Percentiles rank a stretch among this genome's conserved stretches.
These are phyloP conservation scores for Podila epicladia DNA, from an alignment of 192 early-diverging fungal genomes.

Conservation along the genomic window DNA sequence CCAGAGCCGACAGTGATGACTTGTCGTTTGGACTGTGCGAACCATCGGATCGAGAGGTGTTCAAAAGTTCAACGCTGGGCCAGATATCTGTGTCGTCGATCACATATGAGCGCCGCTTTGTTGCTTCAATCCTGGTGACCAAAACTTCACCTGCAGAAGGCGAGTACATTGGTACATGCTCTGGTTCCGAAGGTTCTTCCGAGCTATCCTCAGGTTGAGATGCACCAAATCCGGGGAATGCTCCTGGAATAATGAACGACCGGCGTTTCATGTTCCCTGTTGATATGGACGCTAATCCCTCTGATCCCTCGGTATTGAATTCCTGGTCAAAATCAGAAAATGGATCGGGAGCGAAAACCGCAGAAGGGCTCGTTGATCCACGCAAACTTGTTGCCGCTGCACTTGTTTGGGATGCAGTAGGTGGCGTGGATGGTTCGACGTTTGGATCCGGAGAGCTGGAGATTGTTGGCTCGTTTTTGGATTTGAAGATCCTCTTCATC, in stretches of 20 bases:
- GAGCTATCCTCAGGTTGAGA: neutral
- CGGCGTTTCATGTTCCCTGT: conserved; percentile 32
- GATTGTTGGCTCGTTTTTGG: conserved; percentile 17
- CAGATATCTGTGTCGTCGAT: neutral
- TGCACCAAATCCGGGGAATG: conserved; percentile 25
- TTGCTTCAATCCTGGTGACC: neutral
- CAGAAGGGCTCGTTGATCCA: conserved; percentile 6
- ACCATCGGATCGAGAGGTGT: too few species aligned
- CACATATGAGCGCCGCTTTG: conserved; percentile 1
- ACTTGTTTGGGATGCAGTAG: neutral
- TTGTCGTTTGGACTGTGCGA: conserved; percentile 5
- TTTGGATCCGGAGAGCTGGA: neutral
- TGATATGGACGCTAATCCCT: neutral
- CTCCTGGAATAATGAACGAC: conserved; percentile 36
- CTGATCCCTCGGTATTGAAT: neutral
- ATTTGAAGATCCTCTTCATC: conserved; percentile 50
- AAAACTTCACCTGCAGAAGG: conserved; percentile 24
- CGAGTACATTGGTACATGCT: conserved; percentile 40
- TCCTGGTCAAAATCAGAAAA: conserved; percentile 39
- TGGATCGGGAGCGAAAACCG: conserved; percentile 10
- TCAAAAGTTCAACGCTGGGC: neutral
- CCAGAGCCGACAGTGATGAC: conserved; percentile 2
- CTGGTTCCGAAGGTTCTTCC: conserved; percentile 10
- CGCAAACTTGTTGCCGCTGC: neutral
- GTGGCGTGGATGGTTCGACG: neutral